Conservation (phyloP, 2,329 filamentous ascomycete genomes). For the Colletotrichum sp. region DNA sequence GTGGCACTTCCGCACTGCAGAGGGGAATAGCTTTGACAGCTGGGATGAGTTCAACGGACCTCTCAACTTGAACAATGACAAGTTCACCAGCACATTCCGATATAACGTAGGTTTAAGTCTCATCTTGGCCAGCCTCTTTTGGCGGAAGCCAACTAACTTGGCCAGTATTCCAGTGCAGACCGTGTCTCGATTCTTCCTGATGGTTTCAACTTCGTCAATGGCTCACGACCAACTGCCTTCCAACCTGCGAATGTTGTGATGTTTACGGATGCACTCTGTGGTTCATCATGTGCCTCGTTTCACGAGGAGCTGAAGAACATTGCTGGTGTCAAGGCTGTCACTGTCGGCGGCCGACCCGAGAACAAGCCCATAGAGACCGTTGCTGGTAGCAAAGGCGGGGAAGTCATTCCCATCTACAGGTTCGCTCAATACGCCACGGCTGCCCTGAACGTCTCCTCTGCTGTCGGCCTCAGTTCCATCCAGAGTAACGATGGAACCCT, state of each 20-base stretch:
- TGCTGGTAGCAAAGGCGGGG: not conserved
- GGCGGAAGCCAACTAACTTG: not conserved
- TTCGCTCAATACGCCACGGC: not conserved
- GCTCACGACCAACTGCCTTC: not conserved
- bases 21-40: not conserved
- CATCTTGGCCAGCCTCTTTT: not conserved
- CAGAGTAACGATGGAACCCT: not conserved
- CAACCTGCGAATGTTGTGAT: not conserved
- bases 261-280: not conserved
- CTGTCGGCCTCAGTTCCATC: not conserved
- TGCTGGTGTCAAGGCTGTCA: not conserved
- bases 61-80: not conserved
- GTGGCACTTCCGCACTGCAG: not conserved
- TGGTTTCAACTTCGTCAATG: not conserved
- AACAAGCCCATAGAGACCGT: not conserved
- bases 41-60: not conserved
- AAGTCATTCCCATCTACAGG: not conserved
- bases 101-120: not conserved
- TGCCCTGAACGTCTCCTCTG: not conserved
- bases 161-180: not conserved
- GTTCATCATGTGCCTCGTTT: not conserved
- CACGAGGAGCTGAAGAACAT: not conserved
- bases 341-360: not conserved
- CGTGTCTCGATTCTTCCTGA: not conserved
- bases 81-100: not conserved